phyloP scores from a whole-genome alignment of 805 yeast species.

The Barnettozyma siamensis region DNA sequence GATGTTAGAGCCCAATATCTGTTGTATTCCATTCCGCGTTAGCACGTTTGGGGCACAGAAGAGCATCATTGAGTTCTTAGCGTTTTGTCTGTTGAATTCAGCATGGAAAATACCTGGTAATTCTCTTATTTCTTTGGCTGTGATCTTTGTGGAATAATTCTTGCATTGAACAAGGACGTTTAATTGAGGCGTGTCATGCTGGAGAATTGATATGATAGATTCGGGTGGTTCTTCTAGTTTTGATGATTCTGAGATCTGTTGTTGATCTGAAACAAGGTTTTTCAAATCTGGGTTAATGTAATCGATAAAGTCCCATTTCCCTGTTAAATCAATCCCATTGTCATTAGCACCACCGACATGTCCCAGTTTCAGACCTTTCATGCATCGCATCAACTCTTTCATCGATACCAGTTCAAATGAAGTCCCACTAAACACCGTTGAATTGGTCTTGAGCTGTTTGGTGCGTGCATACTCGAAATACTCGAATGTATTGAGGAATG shows the following conservation, averaged over 20 bases:
- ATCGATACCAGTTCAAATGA: constrained; percentile 20
- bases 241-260: no score
- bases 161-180: constrained; percentile 24
- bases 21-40: constrained; percentile 20
- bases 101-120: constrained; percentile 20
- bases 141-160: constrained; percentile 19
- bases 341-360: constrained; percentile 24
- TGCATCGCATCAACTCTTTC: constrained; percentile 7
- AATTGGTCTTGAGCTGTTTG: constrained; percentile 13
- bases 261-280: no score
- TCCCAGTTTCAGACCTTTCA: constrained; percentile 5
- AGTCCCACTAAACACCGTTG: constrained; percentile 23
- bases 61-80: constrained; percentile 15
- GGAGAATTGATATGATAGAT: constrained; percentile 3
- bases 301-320: constrained; percentile 15
- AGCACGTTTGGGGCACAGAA: constrained; percentile 20
- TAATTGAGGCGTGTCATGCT: constrained; percentile 10
- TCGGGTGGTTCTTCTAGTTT: neutral
- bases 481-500: constrained; percentile 4
- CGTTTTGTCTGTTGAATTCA: constrained; percentile 11
- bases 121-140: constrained; percentile 24
- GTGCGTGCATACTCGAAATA: constrained; percentile 17
- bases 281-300: no score
- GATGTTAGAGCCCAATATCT: constrained; percentile 15
- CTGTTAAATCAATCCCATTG: constrained; percentile 22